Evolutionary conservation across 2,329 filamentous ascomycete genomes (phyloP).

Genomic region (Diaporthe amygdali): DNA sequence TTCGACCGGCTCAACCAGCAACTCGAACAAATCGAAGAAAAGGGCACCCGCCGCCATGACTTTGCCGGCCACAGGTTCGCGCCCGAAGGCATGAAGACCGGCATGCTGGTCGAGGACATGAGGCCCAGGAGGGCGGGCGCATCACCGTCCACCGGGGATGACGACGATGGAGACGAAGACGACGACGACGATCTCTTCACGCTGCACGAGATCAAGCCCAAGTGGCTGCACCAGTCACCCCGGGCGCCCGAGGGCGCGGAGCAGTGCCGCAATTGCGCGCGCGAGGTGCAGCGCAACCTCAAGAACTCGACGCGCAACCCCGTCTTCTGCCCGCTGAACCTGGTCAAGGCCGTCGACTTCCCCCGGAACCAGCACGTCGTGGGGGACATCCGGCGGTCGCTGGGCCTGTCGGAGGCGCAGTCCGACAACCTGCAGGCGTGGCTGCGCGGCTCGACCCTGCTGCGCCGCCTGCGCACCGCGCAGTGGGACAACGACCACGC

Average conservation of each 20-base stretch:
- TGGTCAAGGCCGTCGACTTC: conserved; percentile 46
- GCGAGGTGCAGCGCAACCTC: conserved; percentile 41
- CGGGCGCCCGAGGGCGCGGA: conserved; percentile 67
- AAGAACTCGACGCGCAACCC: conserved; percentile 35
- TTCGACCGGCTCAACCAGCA: conserved; percentile 55
- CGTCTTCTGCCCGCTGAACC: conserved; percentile 65
- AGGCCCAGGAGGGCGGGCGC: conserved; percentile 34
- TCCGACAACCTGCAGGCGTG: conserved; percentile 30
- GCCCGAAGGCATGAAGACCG: conserved; percentile 61
- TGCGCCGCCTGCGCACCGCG: conserved; percentile 39
- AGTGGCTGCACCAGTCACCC: conserved; percentile 81
- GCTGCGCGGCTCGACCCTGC: conserved; percentile 43
- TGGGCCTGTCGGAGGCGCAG: conserved; percentile 20
- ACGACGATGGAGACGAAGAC: neutral
- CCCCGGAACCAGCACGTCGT: conserved; percentile 29
- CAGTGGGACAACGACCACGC: conserved; percentile 46
- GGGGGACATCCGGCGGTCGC: conserved; percentile 24
- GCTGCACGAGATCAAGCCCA: conserved; percentile 80
- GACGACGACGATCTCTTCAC: neutral
- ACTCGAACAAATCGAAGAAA: conserved; percentile 54
- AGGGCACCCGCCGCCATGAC: conserved; percentile 39
- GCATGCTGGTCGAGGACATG: conserved; percentile 79
- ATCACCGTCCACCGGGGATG: neutral
- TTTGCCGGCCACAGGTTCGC: conserved; percentile 52
- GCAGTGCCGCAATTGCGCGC: conserved; percentile 78